Evolutionary conservation across 306 rosid species (phyloP).

Genomic region (Sindora glabra): DNA sequence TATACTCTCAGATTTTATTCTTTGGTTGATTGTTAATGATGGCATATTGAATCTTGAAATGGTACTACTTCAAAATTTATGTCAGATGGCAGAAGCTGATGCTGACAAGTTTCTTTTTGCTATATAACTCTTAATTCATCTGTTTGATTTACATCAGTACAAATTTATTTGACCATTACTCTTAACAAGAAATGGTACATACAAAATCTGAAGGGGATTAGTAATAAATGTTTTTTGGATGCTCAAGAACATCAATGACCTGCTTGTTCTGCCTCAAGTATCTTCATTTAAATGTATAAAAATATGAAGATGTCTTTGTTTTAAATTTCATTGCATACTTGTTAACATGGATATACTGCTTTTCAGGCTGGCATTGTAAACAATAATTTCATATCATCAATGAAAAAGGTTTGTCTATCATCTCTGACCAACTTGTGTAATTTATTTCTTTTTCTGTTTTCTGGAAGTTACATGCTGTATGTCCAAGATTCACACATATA

Average conservation of each 20-base stretch:
- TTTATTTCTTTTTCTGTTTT: slow-evolving; percentile 4
- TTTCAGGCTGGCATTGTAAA: slow-evolving; percentile 68
- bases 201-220: neutral
- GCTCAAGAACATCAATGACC: neutral
- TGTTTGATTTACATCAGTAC: neutral
- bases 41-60: neutral
- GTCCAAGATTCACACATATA: neutral
- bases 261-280: neutral
- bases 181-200: neutral
- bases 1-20: neutral
- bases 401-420: slow-evolving; percentile 79
- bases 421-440: neutral
- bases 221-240: neutral
- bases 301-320: neutral
- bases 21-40: neutral
- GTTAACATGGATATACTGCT: neutral
- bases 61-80: neutral
- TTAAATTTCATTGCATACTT: neutral
- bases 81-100: neutral
- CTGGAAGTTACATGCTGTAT: neutral
- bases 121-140: neutral
- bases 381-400: slow-evolving; percentile 57
- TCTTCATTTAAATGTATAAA: neutral
- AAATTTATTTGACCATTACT: neutral
- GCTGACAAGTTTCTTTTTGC: neutral